These are phyloP conservation scores for Neopestalotiopsis clavispora DNA, from an alignment of 2,329 filamentous ascomycete genomes.

Conservation along the genomic window DNA sequence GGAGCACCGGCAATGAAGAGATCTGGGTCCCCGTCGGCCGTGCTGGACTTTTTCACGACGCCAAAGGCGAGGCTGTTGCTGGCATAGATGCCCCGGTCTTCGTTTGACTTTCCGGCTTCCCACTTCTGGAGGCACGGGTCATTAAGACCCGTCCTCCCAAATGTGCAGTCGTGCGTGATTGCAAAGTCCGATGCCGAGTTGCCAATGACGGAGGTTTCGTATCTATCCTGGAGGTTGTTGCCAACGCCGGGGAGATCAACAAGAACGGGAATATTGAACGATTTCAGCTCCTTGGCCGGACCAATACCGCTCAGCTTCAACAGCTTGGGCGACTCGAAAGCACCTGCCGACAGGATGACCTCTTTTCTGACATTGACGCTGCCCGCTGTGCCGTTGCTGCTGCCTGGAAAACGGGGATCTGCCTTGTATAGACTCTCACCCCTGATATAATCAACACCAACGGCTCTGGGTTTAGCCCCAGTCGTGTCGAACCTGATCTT, in stretches of 20 bases:
- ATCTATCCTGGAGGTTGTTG: conserved; percentile 34
- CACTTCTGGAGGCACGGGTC: conserved; percentile 23
- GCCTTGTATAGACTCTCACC: conserved; percentile 26
- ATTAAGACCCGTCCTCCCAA: conserved; percentile 5
- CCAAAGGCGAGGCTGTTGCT: conserved; percentile 26
- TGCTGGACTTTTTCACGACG: conserved; percentile 22
- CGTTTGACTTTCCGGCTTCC: conserved; percentile 12
- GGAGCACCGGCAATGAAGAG: conserved; percentile 24
- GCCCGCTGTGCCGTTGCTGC: background rate
- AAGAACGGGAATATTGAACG: conserved; percentile 31
- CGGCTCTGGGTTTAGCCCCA: conserved; percentile 20
- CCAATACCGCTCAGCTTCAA: conserved; percentile 41
- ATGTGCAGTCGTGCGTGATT: conserved; percentile 5
- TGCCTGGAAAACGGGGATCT: conserved; percentile 19
- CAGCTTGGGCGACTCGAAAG: conserved; percentile 37
- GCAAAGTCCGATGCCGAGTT: conserved; percentile 16
- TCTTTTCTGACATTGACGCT: conserved; percentile 26
- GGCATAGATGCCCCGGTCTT: conserved; percentile 20
- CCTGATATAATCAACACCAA: conserved; percentile 26
- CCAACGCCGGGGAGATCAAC: conserved; percentile 38
- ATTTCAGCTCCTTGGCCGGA: conserved; percentile 26
- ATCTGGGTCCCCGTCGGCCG: conserved; percentile 21
- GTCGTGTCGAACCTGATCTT: conserved; percentile 25
- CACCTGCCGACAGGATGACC: conserved; percentile 37
- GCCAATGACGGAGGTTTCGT: conserved; percentile 27